These are phyloP conservation scores for Skeletonema grethae DNA, from an alignment of 108 stramenopile species.

Conservation along the genomic window DNA sequence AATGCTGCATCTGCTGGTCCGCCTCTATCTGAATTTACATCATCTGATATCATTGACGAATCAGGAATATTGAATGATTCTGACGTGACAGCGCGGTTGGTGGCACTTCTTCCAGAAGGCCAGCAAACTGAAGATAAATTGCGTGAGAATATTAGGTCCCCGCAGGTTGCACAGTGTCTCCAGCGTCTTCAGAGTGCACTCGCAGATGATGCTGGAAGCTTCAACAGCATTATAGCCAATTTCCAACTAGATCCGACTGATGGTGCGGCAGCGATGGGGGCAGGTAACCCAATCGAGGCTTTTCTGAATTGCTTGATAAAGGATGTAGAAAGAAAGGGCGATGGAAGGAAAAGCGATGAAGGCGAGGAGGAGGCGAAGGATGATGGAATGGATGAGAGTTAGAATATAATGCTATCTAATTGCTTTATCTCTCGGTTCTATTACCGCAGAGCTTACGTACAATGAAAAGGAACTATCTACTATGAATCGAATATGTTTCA, in stretches of 20 bases:
- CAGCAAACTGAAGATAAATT: conserved; percentile 60
- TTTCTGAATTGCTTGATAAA: conserved; percentile 70
- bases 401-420: conserved; percentile 8
- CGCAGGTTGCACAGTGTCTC: conserved; percentile 78
- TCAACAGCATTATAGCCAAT: conserved; percentile 78
- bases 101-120: conserved; percentile 74
- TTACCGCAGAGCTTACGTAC: neutral
- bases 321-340: conserved; percentile 57
- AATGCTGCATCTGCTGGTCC: conserved; percentile 37
- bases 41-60: conserved; percentile 48
- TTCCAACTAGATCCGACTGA: conserved; percentile 75
- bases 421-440: neutral
- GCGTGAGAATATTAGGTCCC: conserved; percentile 68
- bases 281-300: conserved; percentile 75
- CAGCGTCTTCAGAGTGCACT: conserved; percentile 67
- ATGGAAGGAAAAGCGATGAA: conserved; percentile 12
- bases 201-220: conserved; percentile 64
- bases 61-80: conserved; percentile 60
- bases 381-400: conserved; percentile 2
- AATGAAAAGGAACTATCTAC: neutral
- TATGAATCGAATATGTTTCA: neutral
- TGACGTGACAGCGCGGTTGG: conserved; percentile 49
- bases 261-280: conserved; percentile 57
- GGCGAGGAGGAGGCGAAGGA: conserved; percentile 7
- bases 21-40: conserved; percentile 68